Evolutionary conservation across 2,329 filamentous ascomycete genomes (phyloP).

Genomic region (Nemania serpens): DNA sequence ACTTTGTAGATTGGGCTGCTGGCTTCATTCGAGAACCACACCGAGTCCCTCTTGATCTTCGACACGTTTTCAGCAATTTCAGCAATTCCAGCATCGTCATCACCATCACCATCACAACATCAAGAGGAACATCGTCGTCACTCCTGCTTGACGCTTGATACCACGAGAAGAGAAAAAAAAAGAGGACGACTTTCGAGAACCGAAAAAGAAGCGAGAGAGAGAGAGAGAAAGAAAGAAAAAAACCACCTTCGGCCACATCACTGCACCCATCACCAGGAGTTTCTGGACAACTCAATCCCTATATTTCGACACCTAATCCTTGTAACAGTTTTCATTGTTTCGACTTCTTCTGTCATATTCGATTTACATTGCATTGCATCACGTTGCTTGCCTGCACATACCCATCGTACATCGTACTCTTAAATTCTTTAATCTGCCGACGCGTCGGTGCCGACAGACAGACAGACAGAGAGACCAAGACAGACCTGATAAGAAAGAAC

Average conservation of each 20-base stretch:
- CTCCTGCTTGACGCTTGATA: constrained; percentile 3
- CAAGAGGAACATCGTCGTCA: constrained; percentile 15
- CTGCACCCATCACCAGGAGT: constrained; percentile 22
- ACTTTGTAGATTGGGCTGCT: constrained; percentile 28
- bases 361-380: constrained; percentile 36
- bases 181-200: constrained; percentile 30
- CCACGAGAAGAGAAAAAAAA: constrained; percentile 23
- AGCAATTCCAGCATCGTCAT: constrained; percentile 20
- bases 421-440: constrained; percentile 32
- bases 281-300: constrained; percentile 30
- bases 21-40: constrained; percentile 28
- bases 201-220: constrained; percentile 24
- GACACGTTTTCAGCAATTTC: constrained; percentile 14
- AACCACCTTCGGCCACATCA: constrained; percentile 25
- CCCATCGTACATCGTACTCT: constrained; percentile 19
- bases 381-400: constrained; percentile 31
- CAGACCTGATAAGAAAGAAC: constrained; percentile 1
- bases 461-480: constrained; percentile 13
- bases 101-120: constrained; percentile 25
- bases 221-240: constrained; percentile 33
- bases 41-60: constrained; percentile 15
- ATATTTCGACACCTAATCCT: constrained; percentile 31
- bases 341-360: constrained; percentile 26
- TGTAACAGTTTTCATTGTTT: constrained; percentile 30
- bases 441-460: constrained; percentile 28